Percentiles rank a stretch among this genome's conserved stretches.
These are phyloP conservation scores for Hyphodiscus hymeniophilus DNA, from an alignment of 495 filamentous ascomycete species.

Conservation along the genomic window DNA sequence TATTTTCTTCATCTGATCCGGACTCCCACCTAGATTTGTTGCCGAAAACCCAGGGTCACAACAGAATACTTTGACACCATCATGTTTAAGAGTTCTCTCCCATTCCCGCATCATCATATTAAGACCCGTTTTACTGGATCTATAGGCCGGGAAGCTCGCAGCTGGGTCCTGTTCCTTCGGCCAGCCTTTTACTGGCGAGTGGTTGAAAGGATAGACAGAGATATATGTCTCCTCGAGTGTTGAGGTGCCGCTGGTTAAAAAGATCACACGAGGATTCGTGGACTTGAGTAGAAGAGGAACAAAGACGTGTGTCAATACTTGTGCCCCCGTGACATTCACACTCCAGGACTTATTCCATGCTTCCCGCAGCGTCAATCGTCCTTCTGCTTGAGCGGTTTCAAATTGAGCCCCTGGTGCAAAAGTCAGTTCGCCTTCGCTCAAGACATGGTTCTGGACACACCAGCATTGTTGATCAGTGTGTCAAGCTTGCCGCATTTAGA, in stretches of 20 bases:
- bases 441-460: too few relatives aligned
- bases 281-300: constrained; percentile 38
- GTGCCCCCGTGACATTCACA: constrained; percentile 44
- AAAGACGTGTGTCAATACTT: constrained; percentile 38
- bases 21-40: constrained; percentile 37
- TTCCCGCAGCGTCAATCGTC: constrained; percentile 8
- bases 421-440: background rate
- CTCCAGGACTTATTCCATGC: constrained; percentile 46
- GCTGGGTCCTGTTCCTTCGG: constrained; percentile 26
- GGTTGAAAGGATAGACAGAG: constrained; percentile 19
- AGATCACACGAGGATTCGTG: constrained; percentile 36
- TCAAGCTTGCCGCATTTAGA: constrained; percentile 35
- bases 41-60: constrained; percentile 50
- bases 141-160: constrained; percentile 41
- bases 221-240: constrained; percentile 33
- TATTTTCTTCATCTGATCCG: constrained; percentile 25
- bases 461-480: constrained; percentile 52
- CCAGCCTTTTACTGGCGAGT: constrained; percentile 36
- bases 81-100: constrained; percentile 39
- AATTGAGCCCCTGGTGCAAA: constrained; percentile 3
- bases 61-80: constrained; percentile 52
- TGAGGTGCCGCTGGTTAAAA: constrained; percentile 40
- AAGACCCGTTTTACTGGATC: constrained; percentile 48
- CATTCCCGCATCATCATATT: constrained; percentile 62
- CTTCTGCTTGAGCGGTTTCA: background rate